Base-by-base conservation (phyloP, 2,329 filamentous ascomycete genomes). In the Sporothrix variecibatus region DNA sequence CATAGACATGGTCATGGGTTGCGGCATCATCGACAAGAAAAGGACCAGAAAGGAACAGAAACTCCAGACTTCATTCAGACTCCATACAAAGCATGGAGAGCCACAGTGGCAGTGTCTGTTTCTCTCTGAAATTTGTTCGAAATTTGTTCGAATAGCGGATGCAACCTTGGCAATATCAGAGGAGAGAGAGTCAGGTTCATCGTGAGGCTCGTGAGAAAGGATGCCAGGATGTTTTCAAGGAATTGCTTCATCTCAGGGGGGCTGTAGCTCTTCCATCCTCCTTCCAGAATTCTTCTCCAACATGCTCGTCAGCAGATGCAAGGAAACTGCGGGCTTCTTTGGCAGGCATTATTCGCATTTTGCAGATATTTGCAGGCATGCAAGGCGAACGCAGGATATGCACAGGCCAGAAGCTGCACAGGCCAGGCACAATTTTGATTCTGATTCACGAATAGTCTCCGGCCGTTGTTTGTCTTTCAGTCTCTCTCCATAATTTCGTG, bases 371-470 rank as follows among this genome's bases (percentile, higher is more conserved):
- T 23, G n/a, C n/a, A 65, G n/a, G 60, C 60, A 26, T 20, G 58
- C 58, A 64, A 26, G n/a, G 51, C 23, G 51, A 26, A 23, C 12
- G 20, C 60, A 40, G 60, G 34, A 64, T 43, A 46, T 43, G 60
- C 20, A 51, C 43, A 51, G 43, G 40, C 65, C 17, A 49, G 40
- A 68, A 23, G 23, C 23, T 67, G 65, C 64, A 68, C 65, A 53
- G 65, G 28, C 65, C 65, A 53, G 46, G 46, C 64, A 68, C 64
- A 69, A 53, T 53, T 69, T 69, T 51, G 40, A 51, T 49, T 51
- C 64, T 51, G 65, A 49, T 68, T 68, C 65, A 68, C 43, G 28
- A 38, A 51, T n/a, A n/a, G 17, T 34, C 26, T 20, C 43, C 43
- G 40, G 40, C 40, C 17, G 51, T n/a, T n/a, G n/a, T 53, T 34